A percentile compares a stretch with the other conserved stretches of the same genome.
phyloP scores from a whole-genome alignment of 208 protist genomes.

The Giardia duodenalis region DNA sequence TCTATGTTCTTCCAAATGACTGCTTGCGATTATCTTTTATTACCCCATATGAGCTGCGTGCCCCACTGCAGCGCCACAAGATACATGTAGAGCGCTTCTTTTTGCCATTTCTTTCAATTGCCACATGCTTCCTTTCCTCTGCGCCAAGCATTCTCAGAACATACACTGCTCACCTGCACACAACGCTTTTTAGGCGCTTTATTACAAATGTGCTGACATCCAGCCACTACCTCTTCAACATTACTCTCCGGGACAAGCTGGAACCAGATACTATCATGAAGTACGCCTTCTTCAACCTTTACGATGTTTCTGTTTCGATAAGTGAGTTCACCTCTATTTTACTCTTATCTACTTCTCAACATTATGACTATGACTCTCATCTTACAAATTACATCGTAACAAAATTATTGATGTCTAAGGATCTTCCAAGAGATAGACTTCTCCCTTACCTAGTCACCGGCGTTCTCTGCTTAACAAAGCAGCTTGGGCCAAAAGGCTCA shows the following conservation, averaged over 20 bases:
- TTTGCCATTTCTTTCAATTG: not conserved
- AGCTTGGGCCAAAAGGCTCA: not conserved
- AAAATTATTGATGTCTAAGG: not conserved
- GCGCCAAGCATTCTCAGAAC: not conserved
- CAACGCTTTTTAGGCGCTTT: not conserved
- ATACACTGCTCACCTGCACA: not conserved
- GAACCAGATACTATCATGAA: not conserved
- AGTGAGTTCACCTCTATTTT: not conserved
- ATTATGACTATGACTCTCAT: not conserved
- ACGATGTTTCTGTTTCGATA: not conserved
- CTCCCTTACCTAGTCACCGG: not conserved
- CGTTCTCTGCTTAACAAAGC: not conserved
- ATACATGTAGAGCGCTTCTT: not conserved
- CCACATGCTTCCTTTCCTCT: not conserved
- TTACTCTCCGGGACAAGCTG: not conserved
- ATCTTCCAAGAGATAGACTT: not conserved
- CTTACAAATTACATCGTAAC: not conserved
- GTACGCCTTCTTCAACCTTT: not conserved
- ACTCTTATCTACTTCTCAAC: not conserved
- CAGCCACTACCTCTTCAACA: not conserved
- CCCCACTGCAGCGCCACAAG: not conserved
- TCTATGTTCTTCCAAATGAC: not conserved
- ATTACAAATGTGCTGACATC: not conserved
- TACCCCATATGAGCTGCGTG: not conserved
- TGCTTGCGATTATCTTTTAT: not conserved